These are phyloP conservation scores for Amanita muscaria DNA, from an alignment of 768 basidiomycete species.

Conservation along the genomic window DNA sequence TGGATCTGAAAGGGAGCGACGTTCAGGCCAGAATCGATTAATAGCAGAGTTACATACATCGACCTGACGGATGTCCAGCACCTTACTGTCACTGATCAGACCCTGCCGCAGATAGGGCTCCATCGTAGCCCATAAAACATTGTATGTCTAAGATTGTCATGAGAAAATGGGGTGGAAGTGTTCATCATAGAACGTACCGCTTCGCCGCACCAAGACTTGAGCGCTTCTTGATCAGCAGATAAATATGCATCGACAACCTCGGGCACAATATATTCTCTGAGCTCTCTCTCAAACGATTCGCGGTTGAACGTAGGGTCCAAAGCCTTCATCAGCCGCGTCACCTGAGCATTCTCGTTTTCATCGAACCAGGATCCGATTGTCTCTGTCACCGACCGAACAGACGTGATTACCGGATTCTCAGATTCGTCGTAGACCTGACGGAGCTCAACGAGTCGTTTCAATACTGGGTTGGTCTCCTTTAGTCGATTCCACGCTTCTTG, in stretches of 20 bases:
- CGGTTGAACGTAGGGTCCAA: slow-evolving; percentile 83
- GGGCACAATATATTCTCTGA: slow-evolving; percentile 95
- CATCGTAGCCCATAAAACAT: slow-evolving; percentile 98
- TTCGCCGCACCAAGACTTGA: slow-evolving; percentile 91
- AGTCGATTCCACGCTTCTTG: slow-evolving; percentile 75
- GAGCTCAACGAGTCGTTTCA: slow-evolving; percentile 48
- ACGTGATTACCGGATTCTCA: slow-evolving; percentile 80
- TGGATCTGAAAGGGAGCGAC: slow-evolving; percentile 44
- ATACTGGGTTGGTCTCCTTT: slow-evolving; percentile 72
- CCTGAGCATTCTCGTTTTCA: slow-evolving; percentile 97
- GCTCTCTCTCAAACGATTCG: slow-evolving; percentile 81
- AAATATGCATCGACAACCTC: slow-evolving; percentile 97
- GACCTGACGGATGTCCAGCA: slow-evolving; percentile 94
- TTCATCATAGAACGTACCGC: slow-evolving; percentile 51
- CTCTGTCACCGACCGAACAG: slow-evolving; percentile 74
- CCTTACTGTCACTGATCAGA: slow-evolving; percentile 84
- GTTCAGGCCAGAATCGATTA: not conserved
- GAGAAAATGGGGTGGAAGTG: slow-evolving; percentile 9
- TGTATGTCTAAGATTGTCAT: slow-evolving; percentile 62
- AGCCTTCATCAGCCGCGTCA: slow-evolving; percentile 76
- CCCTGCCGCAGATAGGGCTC: slow-evolving; percentile 89
- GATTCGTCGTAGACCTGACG: slow-evolving; percentile 82
- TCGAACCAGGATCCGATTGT: slow-evolving; percentile 89
- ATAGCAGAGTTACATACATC: slow-evolving; percentile 51
- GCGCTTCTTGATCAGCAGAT: slow-evolving; percentile 76